These are phyloP conservation scores for Hondaea fermentalgiana DNA, from an alignment of 108 stramenopile genomes.

Conservation along the genomic window DNA sequence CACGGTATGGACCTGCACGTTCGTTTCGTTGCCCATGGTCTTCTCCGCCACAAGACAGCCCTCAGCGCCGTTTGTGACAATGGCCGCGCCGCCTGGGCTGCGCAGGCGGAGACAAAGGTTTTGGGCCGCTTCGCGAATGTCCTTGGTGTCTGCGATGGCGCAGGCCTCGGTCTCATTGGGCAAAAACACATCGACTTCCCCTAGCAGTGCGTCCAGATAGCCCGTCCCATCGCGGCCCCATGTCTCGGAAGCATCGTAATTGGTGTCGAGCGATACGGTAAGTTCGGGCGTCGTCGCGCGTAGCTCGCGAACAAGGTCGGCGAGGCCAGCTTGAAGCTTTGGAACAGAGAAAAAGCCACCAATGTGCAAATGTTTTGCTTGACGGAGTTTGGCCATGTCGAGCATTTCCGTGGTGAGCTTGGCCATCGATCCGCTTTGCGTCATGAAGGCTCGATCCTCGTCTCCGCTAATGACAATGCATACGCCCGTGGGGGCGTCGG, in stretches of 20 bases:
- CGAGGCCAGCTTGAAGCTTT: not conserved
- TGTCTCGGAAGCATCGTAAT: not conserved
- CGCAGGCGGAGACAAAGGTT: not conserved
- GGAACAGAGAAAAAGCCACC: not conserved
- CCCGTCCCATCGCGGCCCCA: not conserved
- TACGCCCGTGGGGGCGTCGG: not conserved
- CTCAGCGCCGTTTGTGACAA: not conserved
- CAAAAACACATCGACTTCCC: not conserved
- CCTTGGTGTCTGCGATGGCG: not conserved
- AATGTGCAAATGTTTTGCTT: not conserved
- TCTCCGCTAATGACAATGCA: not conserved
- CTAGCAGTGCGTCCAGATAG: not conserved
- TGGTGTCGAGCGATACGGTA: not conserved
- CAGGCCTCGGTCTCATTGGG: slow-evolving; percentile 4
- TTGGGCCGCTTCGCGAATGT: not conserved
- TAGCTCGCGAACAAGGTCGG: not conserved
- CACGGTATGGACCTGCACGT: not conserved
- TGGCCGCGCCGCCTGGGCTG: not conserved
- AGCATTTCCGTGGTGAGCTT: not conserved
- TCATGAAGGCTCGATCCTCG: not conserved
- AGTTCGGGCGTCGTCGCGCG: not conserved
- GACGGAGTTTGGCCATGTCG: not conserved
- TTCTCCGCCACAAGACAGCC: not conserved
- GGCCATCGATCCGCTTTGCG: not conserved
- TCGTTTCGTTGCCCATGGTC: not conserved